Evolutionary conservation across 768 basidiomycete genomes (phyloP).

Genomic region (Glaciozyma antarctica): DNA sequence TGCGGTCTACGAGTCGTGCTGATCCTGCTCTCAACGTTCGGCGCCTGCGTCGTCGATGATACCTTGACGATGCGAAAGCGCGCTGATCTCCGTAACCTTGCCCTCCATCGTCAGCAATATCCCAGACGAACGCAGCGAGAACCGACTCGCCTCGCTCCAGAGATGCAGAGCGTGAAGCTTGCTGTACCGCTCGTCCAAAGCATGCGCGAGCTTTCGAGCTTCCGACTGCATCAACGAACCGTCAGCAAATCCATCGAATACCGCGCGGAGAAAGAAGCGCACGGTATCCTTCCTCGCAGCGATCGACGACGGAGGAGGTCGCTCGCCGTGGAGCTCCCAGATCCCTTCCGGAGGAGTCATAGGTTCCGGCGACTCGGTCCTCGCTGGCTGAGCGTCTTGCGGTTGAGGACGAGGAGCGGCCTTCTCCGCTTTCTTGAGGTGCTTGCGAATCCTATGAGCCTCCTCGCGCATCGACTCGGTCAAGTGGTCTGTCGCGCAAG

Average conservation of each 20-base stretch:
- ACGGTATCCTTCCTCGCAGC: conserved; percentile 76
- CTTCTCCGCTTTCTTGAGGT: conserved; percentile 43
- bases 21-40: too few relatives aligned
- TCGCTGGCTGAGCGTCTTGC: neutral
- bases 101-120: too few relatives aligned
- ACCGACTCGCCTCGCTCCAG: conserved; percentile 18
- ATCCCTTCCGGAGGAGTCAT: conserved; percentile 47
- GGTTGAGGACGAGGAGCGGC: conserved; percentile 23
- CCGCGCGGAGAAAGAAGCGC: conserved; percentile 8
- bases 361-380: conserved; percentile 29
- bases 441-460: conserved; percentile 48
- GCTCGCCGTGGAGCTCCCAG: conserved; percentile 78
- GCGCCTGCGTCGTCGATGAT: too few relatives aligned
- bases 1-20: too few relatives aligned
- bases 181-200: conserved; percentile 27
- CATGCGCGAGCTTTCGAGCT: conserved; percentile 22
- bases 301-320: conserved; percentile 84
- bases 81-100: too few relatives aligned
- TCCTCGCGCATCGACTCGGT: conserved; percentile 55
- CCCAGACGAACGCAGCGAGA: too few relatives aligned
- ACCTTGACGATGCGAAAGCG: too few relatives aligned
- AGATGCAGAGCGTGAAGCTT: conserved; percentile 19
- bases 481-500: conserved; percentile 13
- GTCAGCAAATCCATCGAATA: neutral
- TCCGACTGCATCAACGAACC: neutral